These are phyloP conservation scores for rapeseed (Brassica napus) DNA, from an alignment of 345 rosid species.

Conservation along the genomic window DNA sequence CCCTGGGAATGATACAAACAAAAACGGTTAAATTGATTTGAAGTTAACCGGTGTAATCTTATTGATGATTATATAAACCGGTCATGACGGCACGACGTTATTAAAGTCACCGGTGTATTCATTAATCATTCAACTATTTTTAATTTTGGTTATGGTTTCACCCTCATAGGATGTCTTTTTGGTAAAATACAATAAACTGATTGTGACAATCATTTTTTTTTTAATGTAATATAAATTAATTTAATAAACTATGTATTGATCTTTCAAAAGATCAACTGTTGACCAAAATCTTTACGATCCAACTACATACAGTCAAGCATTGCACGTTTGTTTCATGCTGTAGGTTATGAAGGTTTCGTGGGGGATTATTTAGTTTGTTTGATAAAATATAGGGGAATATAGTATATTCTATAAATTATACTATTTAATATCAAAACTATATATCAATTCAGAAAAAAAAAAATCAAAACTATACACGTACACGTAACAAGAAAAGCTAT, in stretches of 20 bases:
- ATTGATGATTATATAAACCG: neutral
- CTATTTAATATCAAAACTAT: neutral
- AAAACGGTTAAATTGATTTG: neutral
- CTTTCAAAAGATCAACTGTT: neutral
- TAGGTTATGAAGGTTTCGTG: neutral
- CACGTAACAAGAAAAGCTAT: constrained; percentile 19
- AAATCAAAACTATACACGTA: neutral
- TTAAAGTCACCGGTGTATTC: neutral
- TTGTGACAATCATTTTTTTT: neutral
- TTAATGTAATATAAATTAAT: neutral
- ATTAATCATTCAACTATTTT: neutral
- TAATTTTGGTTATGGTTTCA: neutral
- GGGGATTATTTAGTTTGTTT: neutral
- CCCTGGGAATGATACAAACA: constrained; percentile 46
- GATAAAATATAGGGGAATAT: neutral
- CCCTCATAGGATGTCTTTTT: neutral
- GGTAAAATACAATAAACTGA: neutral
- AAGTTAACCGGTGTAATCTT: neutral
- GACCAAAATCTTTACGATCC: neutral
- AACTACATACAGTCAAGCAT: neutral
- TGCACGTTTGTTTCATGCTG: neutral
- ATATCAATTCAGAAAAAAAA: neutral
- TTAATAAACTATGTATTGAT: neutral
- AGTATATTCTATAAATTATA: neutral
- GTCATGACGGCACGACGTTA: neutral